phyloP scores from a whole-genome alignment of 2,329 filamentous ascomycete species.

The Nigrospora sphaerica region DNA sequence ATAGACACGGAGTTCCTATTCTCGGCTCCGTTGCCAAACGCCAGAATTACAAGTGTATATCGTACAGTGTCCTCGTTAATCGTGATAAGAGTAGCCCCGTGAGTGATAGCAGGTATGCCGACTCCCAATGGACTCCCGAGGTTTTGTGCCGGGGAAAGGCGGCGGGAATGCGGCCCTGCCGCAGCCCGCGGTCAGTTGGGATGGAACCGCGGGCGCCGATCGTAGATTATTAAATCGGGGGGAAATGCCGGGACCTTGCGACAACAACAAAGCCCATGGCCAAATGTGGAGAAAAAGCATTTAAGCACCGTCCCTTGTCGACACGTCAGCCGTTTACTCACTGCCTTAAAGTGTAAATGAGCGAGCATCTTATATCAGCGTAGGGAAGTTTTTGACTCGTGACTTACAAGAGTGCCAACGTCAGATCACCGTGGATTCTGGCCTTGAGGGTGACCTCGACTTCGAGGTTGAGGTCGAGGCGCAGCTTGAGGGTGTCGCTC shows the following conservation, averaged over 20 bases:
- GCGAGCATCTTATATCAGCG: background rate
- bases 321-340: background rate
- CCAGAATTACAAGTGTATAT: no score
- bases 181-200: no score
- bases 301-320: background rate
- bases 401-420: slow-evolving; percentile 59
- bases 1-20: no score
- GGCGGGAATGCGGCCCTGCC: no score
- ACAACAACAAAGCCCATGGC: background rate
- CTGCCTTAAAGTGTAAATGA: background rate
- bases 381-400: background rate
- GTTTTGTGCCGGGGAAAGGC: no score
- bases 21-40: no score
- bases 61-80: no score
- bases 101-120: no score
- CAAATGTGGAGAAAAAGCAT: background rate
- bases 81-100: no score
- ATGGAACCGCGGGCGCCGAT: background rate
- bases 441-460: slow-evolving; percentile 83
- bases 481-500: slow-evolving; percentile 59
- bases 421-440: slow-evolving; percentile 77
- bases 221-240: background rate
- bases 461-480: slow-evolving; percentile 77
- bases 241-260: background rate
- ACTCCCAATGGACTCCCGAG: no score